phyloP scores from a whole-genome alignment of 805 yeast species.

The Cyberlindnera euphorbiiphila region DNA sequence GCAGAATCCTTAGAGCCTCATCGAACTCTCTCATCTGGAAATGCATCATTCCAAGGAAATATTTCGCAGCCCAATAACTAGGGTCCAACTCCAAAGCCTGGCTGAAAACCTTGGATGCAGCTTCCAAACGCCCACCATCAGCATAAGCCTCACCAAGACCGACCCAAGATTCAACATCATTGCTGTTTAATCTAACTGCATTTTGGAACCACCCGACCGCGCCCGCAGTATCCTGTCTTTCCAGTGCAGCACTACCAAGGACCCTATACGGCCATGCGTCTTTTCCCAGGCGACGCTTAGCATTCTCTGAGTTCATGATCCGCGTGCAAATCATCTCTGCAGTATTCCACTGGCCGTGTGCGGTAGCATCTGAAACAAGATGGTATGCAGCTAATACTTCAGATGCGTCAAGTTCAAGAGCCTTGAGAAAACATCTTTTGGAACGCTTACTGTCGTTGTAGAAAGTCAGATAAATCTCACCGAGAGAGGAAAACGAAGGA shows the following conservation, averaged over 20 bases:
- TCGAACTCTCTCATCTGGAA: constrained; percentile 64
- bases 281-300: constrained; percentile 44
- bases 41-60: constrained; percentile 63
- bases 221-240: constrained; percentile 63
- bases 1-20: constrained; percentile 49
- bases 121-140: constrained; percentile 79
- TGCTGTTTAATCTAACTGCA: constrained; percentile 64
- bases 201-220: constrained; percentile 90
- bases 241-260: constrained; percentile 74
- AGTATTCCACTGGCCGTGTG: constrained; percentile 72
- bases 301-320: constrained; percentile 59
- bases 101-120: constrained; percentile 77
- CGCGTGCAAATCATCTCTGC: constrained; percentile 72
- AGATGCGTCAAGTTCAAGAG: constrained; percentile 79
- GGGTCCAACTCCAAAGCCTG: constrained; percentile 56
- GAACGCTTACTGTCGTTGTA: constrained; percentile 65
- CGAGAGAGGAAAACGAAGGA: constrained; percentile 78
- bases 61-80: constrained; percentile 56
- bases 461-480: constrained; percentile 60
- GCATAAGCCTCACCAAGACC: constrained; percentile 97
- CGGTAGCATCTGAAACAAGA: constrained; percentile 67
- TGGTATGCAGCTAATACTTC: constrained; percentile 72
- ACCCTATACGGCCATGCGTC: constrained; percentile 86
- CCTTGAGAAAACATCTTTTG: constrained; percentile 80
- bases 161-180: constrained; percentile 80